These are phyloP conservation scores for Ophiostoma triangulosporum DNA, from an alignment of 2,329 filamentous ascomycete genomes.

Conservation along the genomic window DNA sequence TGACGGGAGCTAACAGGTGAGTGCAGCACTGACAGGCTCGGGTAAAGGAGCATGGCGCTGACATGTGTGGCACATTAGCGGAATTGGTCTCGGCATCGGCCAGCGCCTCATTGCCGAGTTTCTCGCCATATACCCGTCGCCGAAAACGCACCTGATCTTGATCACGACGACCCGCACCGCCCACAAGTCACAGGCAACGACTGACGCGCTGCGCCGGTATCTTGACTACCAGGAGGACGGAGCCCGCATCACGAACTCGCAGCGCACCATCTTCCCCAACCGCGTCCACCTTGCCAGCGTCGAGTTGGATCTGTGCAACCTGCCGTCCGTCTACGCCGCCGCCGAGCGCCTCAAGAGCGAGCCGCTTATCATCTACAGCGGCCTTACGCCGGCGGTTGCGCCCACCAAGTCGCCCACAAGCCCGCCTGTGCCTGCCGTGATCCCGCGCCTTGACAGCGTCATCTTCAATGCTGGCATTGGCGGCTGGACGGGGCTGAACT, in stretches of 20 bases:
- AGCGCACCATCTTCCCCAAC: conserved; percentile 28
- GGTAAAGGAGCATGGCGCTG: neutral
- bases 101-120: conserved; percentile 85
- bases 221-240: conserved; percentile 28
- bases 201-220: conserved; percentile 49
- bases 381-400: conserved; percentile 1
- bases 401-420: neutral
- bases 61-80: conserved; percentile 36
- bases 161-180: conserved; percentile 71
- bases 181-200: conserved; percentile 61
- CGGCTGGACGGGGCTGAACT: conserved; percentile 72
- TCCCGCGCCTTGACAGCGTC: conserved; percentile 64
- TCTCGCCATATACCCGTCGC: conserved; percentile 51
- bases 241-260: conserved; percentile 23
- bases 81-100: conserved; percentile 73
- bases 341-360: conserved; percentile 33
- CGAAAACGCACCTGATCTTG: conserved; percentile 59
- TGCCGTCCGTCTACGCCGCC: conserved; percentile 35
- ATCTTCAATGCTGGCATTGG: conserved; percentile 83
- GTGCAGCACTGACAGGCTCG: neutral
- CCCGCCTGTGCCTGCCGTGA: conserved; percentile 22
- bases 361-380: conserved; percentile 30
- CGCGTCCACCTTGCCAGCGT: conserved; percentile 46
- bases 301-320: conserved; percentile 47
- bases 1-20: conserved; percentile 82